phyloP scores from a whole-genome alignment of 2,329 filamentous ascomycete species.

The Diaporthe longicolla region DNA sequence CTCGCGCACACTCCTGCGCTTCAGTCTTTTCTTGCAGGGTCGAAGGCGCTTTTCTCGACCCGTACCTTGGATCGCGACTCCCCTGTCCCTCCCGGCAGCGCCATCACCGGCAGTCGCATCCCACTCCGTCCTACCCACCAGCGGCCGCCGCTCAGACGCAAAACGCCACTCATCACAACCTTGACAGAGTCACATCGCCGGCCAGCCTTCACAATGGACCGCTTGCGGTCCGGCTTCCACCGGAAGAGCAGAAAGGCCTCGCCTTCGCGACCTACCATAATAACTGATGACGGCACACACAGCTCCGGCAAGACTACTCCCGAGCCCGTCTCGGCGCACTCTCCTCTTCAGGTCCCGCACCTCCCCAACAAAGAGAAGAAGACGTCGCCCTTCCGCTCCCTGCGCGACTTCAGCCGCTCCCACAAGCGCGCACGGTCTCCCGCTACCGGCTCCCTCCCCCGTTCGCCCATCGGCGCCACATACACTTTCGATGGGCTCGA shows the following conservation, averaged over 20 bases:
- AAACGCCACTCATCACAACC: constrained; percentile 15
- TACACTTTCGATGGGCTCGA: constrained; percentile 48
- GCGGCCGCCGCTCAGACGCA: constrained; percentile 22
- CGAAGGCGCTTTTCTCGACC: neutral
- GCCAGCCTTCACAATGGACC: constrained; percentile 38
- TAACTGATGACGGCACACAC: constrained; percentile 41
- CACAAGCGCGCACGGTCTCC: constrained; percentile 64
- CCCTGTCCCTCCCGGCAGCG: constrained; percentile 13
- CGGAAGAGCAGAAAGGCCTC: constrained; percentile 42
- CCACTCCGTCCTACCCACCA: constrained; percentile 14
- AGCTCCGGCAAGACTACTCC: constrained; percentile 42
- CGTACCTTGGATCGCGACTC: constrained; percentile 18
- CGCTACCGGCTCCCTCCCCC: constrained; percentile 45
- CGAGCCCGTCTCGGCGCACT: constrained; percentile 34
- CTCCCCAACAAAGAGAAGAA: constrained; percentile 42
- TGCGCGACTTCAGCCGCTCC: constrained; percentile 59
- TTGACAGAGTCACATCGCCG: constrained; percentile 28
- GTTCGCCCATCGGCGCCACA: constrained; percentile 44
- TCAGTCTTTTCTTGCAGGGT: neutral
- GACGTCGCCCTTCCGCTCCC: constrained; percentile 58
- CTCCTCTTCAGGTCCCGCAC: constrained; percentile 41
- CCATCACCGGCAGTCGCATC: constrained; percentile 27
- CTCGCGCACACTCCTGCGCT: neutral
- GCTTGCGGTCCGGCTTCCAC: constrained; percentile 42
- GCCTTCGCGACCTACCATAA: constrained; percentile 39